Evolutionary conservation across 2,329 filamentous ascomycete species (phyloP), one percentile per base, ranked within the genome.

Genomic region (Tolypocladium sp.): DNA sequence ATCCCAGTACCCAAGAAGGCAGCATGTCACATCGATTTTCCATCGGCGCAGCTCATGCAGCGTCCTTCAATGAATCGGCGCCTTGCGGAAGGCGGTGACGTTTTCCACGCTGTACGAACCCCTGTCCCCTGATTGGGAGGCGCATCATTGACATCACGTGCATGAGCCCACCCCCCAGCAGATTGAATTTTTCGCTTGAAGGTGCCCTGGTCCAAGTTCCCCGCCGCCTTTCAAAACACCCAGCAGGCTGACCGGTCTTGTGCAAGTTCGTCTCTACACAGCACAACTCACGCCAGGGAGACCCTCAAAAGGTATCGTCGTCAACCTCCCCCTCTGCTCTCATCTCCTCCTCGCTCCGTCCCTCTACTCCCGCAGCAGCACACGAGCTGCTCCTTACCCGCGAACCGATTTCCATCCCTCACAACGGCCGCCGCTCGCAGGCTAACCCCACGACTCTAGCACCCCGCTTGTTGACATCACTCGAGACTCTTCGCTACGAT

Each of bases 391-490:
- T 54, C 27, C 54, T 57, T 38, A 7, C 13, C 13, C 20, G 49
- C 61, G 56, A 64, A 55, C 59, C 60, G 62, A 42, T 38, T 46
- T 56, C 57, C 53, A 61, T 57, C 58, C 58, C 61, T 62, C 54
- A 41, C 63, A 59, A 55, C 61, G 58, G 59, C 56, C 58, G 58
- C 60, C 60, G 59, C 58, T 55, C 62, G 62, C 59, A 61, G 66
- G 66, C 72, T 75, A 71, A 75, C 72, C 63, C 63, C 64, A 66
- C 64, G 62, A 25, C 64, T 62, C 35, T 66, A 75, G 73, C 70
- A 75, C 75, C 71, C 74, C 75, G 73, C 75, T 75, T 79, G 76
- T 78, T 79, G 77, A 77, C 75, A 73, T 74, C 71, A 69, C 66
- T 68, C 66, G 59, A 64, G 66, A 69, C 62, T 59, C 49, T 61